phyloP scores from a whole-genome alignment of 176 grass and related monocot genomes.

The Oryza rufipogon region DNA sequence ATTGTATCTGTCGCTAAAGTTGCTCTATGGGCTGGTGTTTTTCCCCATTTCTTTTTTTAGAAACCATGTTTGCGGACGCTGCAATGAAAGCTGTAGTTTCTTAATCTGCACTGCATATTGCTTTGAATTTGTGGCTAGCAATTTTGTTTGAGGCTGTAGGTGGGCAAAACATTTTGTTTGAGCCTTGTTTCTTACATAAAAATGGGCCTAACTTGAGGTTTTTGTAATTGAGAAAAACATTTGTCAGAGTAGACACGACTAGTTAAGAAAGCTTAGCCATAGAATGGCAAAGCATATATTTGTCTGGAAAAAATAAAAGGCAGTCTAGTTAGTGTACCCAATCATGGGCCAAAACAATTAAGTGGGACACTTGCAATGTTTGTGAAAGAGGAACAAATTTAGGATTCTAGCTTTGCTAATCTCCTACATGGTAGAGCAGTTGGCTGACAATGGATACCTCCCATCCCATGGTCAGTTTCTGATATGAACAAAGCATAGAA shows the following conservation, averaged over 20 bases:
- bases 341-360: neutral
- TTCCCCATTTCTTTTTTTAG: neutral
- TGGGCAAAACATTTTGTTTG: neutral
- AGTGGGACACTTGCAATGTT: neutral
- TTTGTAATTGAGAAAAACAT: neutral
- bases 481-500: neutral
- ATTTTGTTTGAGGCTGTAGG: neutral
- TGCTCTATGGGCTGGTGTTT: neutral
- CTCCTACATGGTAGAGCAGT: neutral
- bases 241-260: neutral
- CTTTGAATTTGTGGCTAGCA: neutral
- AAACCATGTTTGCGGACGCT: neutral
- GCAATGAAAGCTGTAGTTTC: neutral
- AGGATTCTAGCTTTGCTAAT: neutral
- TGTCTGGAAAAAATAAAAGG: neutral
- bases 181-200: conserved; percentile 1
- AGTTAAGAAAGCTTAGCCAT: neutral
- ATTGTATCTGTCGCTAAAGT: neutral
- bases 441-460: conserved; percentile 5
- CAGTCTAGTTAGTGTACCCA: neutral
- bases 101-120: neutral
- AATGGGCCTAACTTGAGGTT: neutral
- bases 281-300: neutral
- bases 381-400: neutral
- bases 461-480: neutral